Evolutionary conservation across 225 moss, liverwort and hornwort genomes (phyloP), one percentile per base, ranked within the genome.

Genomic region (Antitrichia curtipendula): DNA sequence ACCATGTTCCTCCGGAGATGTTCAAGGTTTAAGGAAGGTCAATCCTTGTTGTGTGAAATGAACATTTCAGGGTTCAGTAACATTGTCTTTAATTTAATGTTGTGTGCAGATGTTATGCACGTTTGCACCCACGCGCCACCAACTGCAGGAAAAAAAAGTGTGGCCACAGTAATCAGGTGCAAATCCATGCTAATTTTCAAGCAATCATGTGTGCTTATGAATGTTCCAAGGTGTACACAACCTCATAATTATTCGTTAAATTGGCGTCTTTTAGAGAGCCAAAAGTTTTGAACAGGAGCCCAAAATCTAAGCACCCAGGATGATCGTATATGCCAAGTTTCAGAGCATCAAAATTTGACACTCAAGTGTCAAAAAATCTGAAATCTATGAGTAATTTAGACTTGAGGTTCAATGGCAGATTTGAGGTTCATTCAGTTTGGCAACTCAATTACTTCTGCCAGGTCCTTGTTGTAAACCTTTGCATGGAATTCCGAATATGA

Each of bases 141-240:
- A 97, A 97, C 61, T 95, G 97, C 84, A 89, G 95, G 75, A 96
- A 97, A 89, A 97, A 94, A 56, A 97, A 97, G 88, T 97, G 97
- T 57, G 96, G 97, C 43, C 97, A 96, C 85, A 97, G 94, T 68
- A 96, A 95, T 80, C 97, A 96, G 97, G 91, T 89, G 59, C 59
- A 56, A 4, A 66, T 59, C 19, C 57, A 80, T 24, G 54, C 8
- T 16, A 32, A 20, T 10, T 59, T 77, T 25, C 68, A 53, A 61
- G 49, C 5, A 60, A 78, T 62, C 79, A 9, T 12, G 8, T 41
- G 56, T 74, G 43, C 16, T 34, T 29, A 57, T 49, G n/a, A 40
- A 50, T 81, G 71, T 29, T 12, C 45, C 24, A 31, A 69, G 7
- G 36, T 64, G 8, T 65, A 24, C 47, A 36, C 49, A 1, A 28